Conservation (phyloP, 305 asterid genomes). For the Striga hermonthica region DNA sequence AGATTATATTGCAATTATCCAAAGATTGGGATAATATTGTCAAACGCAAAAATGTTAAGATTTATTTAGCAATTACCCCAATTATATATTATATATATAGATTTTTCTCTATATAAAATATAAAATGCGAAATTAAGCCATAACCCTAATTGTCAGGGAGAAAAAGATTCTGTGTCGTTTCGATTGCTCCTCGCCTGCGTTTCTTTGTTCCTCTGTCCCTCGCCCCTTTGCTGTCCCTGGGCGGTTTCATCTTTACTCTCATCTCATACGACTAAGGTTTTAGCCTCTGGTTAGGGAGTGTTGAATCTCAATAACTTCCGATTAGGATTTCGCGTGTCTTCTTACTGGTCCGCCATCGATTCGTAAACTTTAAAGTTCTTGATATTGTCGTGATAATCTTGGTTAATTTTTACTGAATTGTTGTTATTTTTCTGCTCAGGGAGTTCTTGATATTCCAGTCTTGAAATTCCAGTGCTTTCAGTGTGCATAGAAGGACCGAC, state of each 20-base stretch:
- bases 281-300: conserved; percentile 1
- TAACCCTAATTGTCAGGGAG: conserved; percentile 33
- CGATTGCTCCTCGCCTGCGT: neutral
- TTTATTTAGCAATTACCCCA: no score
- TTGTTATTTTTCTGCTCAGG: conserved; percentile 12
- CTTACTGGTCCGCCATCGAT: conserved; percentile 30
- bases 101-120: neutral
- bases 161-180: conserved; percentile 13
- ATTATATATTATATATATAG: no score
- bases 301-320: conserved; percentile 9
- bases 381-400: neutral
- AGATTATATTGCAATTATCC: no score
- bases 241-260: neutral
- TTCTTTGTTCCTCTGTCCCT: neutral
- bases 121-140: conserved; percentile 9
- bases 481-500: conserved; percentile 32
- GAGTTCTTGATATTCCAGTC: conserved; percentile 31
- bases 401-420: neutral
- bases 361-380: conserved; percentile 12
- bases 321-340: conserved; percentile 20
- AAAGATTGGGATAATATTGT: no score
- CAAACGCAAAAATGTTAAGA: no score
- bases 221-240: conserved; percentile 14
- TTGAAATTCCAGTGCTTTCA: conserved; percentile 28
- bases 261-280: conserved; percentile 25